A percentile compares a stretch with the other conserved stretches of the same genome.
These are phyloP conservation scores for Pilobolus umbonatus DNA, from an alignment of 192 early-diverging fungal genomes.

Conservation along the genomic window DNA sequence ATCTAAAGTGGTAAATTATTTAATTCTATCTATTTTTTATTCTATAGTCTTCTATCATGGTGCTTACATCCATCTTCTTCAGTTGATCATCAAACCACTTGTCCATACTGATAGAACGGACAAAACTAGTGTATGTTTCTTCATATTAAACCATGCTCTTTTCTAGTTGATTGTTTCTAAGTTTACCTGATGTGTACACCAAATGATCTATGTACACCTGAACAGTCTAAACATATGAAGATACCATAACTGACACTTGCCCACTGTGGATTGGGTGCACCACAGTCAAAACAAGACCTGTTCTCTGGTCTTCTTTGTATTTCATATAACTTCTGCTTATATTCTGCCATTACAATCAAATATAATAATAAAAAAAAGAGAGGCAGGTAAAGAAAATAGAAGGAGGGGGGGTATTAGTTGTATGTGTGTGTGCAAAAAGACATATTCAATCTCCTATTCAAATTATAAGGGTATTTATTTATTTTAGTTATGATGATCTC, in stretches of 20 bases:
- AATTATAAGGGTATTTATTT: too few relatives aligned
- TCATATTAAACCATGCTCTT: background rate
- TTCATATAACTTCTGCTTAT: conserved; percentile 57
- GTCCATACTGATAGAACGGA: conserved; percentile 97
- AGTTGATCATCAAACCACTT: conserved; percentile 94
- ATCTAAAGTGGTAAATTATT: conserved; percentile 31
- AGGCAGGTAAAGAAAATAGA: background rate
- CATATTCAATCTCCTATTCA: too few relatives aligned
- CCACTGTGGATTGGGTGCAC: conserved; percentile 82
- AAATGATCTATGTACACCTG: conserved; percentile 82
- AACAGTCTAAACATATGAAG: conserved; percentile 95
- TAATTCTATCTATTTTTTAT: too few relatives aligned
- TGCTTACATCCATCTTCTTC: conserved; percentile 80
- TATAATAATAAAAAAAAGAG: background rate
- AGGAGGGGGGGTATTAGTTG: background rate
- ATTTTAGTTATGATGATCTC: too few relatives aligned
- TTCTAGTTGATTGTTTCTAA: conserved; percentile 3
- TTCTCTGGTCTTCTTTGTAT: conserved; percentile 54
- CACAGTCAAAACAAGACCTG: conserved; percentile 86
- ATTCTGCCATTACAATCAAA: conserved; percentile 37
- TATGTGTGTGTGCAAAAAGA: too few relatives aligned
- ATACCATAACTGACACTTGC: conserved; percentile 90
- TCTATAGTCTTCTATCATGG: too few relatives aligned
- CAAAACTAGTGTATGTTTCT: conserved; percentile 55
- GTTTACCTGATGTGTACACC: conserved; percentile 68